Base-by-base conservation (phyloP, 2,329 filamentous ascomycete genomes). In the Microcyclosporella mali region DNA sequence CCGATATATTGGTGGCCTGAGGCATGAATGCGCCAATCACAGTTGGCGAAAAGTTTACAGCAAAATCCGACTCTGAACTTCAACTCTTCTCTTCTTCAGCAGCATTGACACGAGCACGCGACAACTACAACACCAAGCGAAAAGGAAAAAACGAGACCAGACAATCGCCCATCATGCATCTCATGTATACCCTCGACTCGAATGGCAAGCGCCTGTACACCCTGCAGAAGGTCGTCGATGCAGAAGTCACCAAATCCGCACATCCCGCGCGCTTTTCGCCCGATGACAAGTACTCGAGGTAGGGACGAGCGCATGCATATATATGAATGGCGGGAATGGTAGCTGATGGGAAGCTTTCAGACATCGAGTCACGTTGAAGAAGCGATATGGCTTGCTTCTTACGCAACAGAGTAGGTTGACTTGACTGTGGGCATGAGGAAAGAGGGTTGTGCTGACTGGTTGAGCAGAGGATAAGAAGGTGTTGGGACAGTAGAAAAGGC, bases 221-320 rank as follows among this genome's bases (percentile, higher is more conserved):
- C 36, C 81, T 97, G 55, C 90, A 95, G 73, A 95, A 97, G 74
- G 79, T 94, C 56, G 59, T 73, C 49, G 75, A 81, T 58, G 84
- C 85, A 63, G 80, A 88, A 64, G 87, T 95, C 62, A 94, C 90
- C 67, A 95, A 94, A 77, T 92, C 85, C 41, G 92, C 92, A 43
- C 90, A 97, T 72, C 90, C 92, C 35, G 92, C 92, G 33, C 79
- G 92, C 57, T 98, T 97, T 76, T 95, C 88, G 35, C 92, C 92
- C 52, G 92, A 98, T 71, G 92, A 98, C 77, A 95, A 95, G 77
- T 97, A 94, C 78, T 95, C 88, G 62, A 74, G 79, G 77, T 80
- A 64, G 39, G 68, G 12, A 3, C 34, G 33, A 11, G 3, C n/a
- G n/a, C n/a, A n/a, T n/a, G 16, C 12, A 18, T 11, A 30, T 28